phyloP scores from a whole-genome alignment of 1,284 basidiomycete species.

The Lignosus rhinocerotis region DNA sequence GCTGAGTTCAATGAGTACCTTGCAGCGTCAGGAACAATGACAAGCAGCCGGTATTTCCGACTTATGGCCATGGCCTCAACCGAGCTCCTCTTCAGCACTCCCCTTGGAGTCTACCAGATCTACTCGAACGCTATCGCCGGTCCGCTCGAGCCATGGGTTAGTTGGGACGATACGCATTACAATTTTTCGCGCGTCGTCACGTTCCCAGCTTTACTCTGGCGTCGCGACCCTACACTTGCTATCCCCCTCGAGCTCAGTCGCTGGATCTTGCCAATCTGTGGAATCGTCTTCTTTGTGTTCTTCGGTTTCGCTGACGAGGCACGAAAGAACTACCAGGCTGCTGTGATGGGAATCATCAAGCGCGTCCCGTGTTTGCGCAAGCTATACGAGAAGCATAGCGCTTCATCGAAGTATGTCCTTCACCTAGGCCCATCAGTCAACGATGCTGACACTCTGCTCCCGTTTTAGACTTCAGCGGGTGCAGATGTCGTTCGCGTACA shows the following conservation, averaged over 20 bases:
- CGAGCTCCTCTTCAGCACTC: constrained; percentile 41
- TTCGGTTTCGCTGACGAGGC: constrained; percentile 46
- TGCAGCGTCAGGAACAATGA: constrained; percentile 29
- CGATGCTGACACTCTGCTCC: too few species aligned
- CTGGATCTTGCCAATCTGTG: constrained; percentile 35
- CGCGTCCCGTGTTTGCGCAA: too few species aligned
- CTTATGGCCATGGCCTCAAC: constrained; percentile 48
- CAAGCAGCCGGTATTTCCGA: constrained; percentile 50
- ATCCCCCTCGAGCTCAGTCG: constrained; percentile 26
- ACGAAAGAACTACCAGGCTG: constrained; percentile 34
- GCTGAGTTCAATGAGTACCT: constrained; percentile 32
- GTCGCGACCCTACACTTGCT: background rate
- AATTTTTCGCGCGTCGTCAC: constrained; percentile 35
- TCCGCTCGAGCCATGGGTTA: constrained; percentile 31
- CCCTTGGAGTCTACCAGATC: constrained; percentile 34
- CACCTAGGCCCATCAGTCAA: too few species aligned
- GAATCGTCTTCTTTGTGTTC: constrained; percentile 41
- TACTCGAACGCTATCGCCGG: constrained; percentile 17
- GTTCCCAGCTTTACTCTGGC: constrained; percentile 30
- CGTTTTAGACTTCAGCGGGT: too few species aligned
- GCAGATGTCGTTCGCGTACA: too few species aligned
- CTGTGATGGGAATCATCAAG: too few species aligned
- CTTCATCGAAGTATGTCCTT: too few species aligned
- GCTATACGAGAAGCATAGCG: too few species aligned
- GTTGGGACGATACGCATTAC: constrained; percentile 40